These are phyloP conservation scores for Agroathelia rolfsii DNA, from an alignment of 1,284 basidiomycete genomes.

Conservation along the genomic window DNA sequence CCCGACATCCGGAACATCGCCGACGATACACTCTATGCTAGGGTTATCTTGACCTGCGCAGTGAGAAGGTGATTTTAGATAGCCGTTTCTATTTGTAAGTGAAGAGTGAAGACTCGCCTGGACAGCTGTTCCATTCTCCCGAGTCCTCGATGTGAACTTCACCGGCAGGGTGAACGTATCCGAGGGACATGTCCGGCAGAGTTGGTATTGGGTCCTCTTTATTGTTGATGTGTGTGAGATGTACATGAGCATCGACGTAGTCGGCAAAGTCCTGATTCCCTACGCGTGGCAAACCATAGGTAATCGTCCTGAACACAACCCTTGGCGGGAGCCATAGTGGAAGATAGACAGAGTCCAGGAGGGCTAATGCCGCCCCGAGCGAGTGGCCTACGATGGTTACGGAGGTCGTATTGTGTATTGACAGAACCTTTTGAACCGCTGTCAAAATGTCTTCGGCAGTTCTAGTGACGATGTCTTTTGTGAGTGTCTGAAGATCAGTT, in stretches of 20 bases:
- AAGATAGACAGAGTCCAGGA: constrained; percentile 36
- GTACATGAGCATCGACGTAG: constrained; percentile 38
- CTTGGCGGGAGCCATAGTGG: constrained; percentile 23
- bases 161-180: constrained; percentile 44
- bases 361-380: constrained; percentile 43
- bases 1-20: constrained; percentile 43
- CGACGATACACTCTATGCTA: constrained; percentile 38
- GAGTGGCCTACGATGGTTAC: constrained; percentile 50
- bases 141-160: constrained; percentile 48
- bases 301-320: constrained; percentile 23
- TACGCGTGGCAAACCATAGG: constrained; percentile 51
- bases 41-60: constrained; percentile 44
- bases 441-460: constrained; percentile 38
- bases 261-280: constrained; percentile 53
- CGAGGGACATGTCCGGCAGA: constrained; percentile 39
- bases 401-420: constrained; percentile 25
- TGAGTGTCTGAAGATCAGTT: too few species aligned
- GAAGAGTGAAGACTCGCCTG: constrained; percentile 23
- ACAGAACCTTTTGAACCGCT: constrained; percentile 34
- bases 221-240: constrained; percentile 41
- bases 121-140: constrained; percentile 36
- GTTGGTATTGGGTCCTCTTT: constrained; percentile 37
- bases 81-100: too few species aligned
- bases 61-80: too few species aligned
- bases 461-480: too few species aligned